phyloP scores from a whole-genome alignment of 805 yeast species.

The Wickerhamiella cacticola region DNA sequence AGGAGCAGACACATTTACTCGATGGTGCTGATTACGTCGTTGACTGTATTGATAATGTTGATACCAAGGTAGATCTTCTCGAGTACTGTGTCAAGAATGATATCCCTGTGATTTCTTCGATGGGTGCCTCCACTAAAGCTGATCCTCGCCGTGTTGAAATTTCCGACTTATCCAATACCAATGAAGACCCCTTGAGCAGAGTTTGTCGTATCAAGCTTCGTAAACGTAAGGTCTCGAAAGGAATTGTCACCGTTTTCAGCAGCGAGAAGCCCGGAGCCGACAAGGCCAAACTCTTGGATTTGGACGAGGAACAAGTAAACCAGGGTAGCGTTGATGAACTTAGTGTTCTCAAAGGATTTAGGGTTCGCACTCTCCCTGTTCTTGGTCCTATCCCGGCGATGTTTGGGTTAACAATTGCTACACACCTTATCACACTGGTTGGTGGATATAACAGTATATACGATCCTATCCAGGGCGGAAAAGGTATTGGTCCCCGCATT shows the following conservation, averaged over 20 bases:
- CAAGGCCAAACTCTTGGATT: constrained; percentile 76
- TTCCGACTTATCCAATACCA: constrained; percentile 78
- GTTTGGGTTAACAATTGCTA: constrained; percentile 83
- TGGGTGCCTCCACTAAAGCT: constrained; percentile 96
- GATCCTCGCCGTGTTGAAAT: constrained; percentile 87
- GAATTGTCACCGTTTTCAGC: constrained; percentile 80
- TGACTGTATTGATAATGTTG: constrained; percentile 94
- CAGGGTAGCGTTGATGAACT: constrained; percentile 79
- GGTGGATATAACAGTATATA: constrained; percentile 61
- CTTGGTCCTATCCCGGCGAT: constrained; percentile 95
- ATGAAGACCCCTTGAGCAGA: constrained; percentile 87
- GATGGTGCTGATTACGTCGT: constrained; percentile 63
- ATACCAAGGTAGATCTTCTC: constrained; percentile 86
- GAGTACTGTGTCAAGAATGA: constrained; percentile 52
- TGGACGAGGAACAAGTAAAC: constrained; percentile 67
- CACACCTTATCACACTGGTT: constrained; percentile 63
- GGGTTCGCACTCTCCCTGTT: constrained; percentile 92
- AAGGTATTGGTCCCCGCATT: constrained; percentile 72
- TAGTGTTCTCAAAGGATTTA: constrained; percentile 74
- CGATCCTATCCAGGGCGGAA: constrained; percentile 46
- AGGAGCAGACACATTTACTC: constrained; percentile 51
- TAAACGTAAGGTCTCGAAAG: constrained; percentile 58
- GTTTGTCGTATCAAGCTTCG: constrained; percentile 76
- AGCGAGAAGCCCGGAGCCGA: constrained; percentile 95
- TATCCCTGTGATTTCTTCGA: constrained; percentile 70